phyloP scores from a whole-genome alignment of 75 land plant genomes.

The Cunninghamia lanceolata region DNA sequence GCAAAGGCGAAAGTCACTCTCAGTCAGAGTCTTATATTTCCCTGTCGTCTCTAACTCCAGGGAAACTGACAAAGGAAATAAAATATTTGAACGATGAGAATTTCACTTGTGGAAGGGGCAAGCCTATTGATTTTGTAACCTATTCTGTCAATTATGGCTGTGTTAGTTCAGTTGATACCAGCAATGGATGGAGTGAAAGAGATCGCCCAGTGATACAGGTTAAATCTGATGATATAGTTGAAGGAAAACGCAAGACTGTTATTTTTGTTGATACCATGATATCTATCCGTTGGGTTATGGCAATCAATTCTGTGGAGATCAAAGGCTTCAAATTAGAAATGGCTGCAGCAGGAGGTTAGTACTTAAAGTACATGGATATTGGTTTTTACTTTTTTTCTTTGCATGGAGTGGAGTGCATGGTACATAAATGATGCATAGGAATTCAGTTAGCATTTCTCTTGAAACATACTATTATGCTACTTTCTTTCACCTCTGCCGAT shows the following conservation, averaged over 20 bases:
- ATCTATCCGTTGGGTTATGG: slow-evolving; percentile 74
- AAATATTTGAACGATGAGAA: slow-evolving; percentile 47
- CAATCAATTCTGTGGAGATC: slow-evolving; percentile 62
- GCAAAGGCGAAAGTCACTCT: slow-evolving; percentile 18
- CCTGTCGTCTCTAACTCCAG: slow-evolving; percentile 76
- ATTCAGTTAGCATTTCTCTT: neutral
- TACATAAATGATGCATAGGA: neutral
- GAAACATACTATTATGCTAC: neutral
- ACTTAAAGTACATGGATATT: neutral
- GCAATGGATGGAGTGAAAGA: slow-evolving; percentile 45
- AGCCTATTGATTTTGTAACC: slow-evolving; percentile 65
- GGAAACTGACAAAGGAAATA: slow-evolving; percentile 60
- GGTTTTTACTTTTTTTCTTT: neutral
- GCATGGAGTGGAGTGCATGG: neutral
- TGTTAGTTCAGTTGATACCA: slow-evolving; percentile 22
- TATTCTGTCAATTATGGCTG: slow-evolving; percentile 69
- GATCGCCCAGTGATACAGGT: slow-evolving; percentile 60
- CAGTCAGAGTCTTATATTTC: slow-evolving; percentile 57
- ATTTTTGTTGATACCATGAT: slow-evolving; percentile 52
- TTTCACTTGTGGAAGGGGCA: slow-evolving; percentile 59
- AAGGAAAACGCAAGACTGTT: slow-evolving; percentile 43
- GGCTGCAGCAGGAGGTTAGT: slow-evolving; percentile 12
- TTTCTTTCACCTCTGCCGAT: neutral
- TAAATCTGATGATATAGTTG: slow-evolving; percentile 28
- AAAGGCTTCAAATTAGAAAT: slow-evolving; percentile 55